phyloP scores from a whole-genome alignment of 768 basidiomycete species.

The Mycena maculata region DNA sequence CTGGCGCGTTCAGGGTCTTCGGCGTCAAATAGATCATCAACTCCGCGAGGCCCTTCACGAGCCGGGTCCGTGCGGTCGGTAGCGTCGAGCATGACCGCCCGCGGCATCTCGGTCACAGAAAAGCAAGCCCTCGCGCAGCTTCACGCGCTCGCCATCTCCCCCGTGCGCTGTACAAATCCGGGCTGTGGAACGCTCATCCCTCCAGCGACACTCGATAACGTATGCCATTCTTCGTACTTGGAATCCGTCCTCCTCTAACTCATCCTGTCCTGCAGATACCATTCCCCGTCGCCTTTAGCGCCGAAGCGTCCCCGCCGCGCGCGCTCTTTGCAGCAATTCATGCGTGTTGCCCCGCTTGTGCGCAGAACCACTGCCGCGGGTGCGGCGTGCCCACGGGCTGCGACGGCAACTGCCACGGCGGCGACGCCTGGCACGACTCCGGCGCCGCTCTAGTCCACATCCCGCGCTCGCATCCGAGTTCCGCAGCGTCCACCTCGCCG shows the following conservation, averaged over 20 bases:
- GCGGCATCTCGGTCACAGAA: not conserved
- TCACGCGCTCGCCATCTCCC: slow-evolving; percentile 3
- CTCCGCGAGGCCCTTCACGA: slow-evolving; percentile 1
- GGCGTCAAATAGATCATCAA: not conserved
- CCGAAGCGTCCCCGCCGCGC: not conserved
- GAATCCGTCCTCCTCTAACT: not conserved
- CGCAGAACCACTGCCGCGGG: slow-evolving; percentile 23
- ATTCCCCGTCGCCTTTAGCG: not conserved
- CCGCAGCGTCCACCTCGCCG: not conserved
- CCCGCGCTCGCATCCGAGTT: not conserved
- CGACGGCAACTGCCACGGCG: not conserved
- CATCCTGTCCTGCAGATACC: not conserved
- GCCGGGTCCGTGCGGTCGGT: slow-evolving; percentile 15
- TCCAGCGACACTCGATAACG: not conserved
- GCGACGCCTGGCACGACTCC: not conserved
- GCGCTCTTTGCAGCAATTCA: slow-evolving; percentile 23
- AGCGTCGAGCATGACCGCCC: not conserved
- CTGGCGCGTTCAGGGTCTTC: slow-evolving; percentile 20
- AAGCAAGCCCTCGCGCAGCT: slow-evolving; percentile 13
- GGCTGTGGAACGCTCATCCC: slow-evolving; percentile 22
- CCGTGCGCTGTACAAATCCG: slow-evolving; percentile 14
- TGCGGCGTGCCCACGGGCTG: slow-evolving; percentile 19
- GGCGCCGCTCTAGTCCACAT: not conserved
- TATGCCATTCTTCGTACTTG: not conserved
- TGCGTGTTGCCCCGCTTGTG: slow-evolving; percentile 27